Percentiles rank a stretch among this genome's conserved stretches.
Evolutionary conservation across 805 yeast genomes (phyloP).

Genomic region (Candida peoriensis): DNA sequence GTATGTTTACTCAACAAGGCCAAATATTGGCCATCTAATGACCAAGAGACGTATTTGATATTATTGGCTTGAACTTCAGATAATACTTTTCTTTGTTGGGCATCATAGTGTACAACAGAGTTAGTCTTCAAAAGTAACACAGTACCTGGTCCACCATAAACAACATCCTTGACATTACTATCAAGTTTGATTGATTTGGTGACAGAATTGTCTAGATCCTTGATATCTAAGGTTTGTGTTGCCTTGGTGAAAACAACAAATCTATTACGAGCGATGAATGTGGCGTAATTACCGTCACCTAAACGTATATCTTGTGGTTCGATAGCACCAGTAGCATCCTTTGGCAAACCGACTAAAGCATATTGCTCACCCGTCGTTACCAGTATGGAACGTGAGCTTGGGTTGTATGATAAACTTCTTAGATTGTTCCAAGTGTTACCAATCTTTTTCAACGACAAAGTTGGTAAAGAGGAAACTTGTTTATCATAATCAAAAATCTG

Average conservation of each 20-base stretch:
- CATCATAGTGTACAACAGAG: constrained; percentile 79
- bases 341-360: constrained; percentile 73
- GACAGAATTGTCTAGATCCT: constrained; percentile 73
- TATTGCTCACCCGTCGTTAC: constrained; percentile 76
- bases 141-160: constrained; percentile 77
- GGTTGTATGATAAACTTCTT: constrained; percentile 83
- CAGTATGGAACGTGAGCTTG: constrained; percentile 82
- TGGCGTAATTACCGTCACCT: constrained; percentile 82
- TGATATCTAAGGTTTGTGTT: constrained; percentile 66
- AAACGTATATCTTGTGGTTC: constrained; percentile 79
- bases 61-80: constrained; percentile 65
- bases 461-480: constrained; percentile 65
- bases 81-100: constrained; percentile 82
- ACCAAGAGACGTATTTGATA: constrained; percentile 88
- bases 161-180: constrained; percentile 62
- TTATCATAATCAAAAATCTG: constrained; percentile 69
- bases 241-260: constrained; percentile 74
- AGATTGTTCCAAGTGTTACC: constrained; percentile 86
- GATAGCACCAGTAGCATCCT: constrained; percentile 87
- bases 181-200: constrained; percentile 80
- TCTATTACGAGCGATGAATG: constrained; percentile 91
- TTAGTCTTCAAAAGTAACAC: constrained; percentile 69
- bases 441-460: constrained; percentile 76
- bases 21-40: constrained; percentile 77
- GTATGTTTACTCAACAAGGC: constrained; percentile 92